Evolutionary conservation across 768 basidiomycete species (phyloP), one percentile per base, ranked within the genome.

Genomic region (Phaeotremella fagi): DNA sequence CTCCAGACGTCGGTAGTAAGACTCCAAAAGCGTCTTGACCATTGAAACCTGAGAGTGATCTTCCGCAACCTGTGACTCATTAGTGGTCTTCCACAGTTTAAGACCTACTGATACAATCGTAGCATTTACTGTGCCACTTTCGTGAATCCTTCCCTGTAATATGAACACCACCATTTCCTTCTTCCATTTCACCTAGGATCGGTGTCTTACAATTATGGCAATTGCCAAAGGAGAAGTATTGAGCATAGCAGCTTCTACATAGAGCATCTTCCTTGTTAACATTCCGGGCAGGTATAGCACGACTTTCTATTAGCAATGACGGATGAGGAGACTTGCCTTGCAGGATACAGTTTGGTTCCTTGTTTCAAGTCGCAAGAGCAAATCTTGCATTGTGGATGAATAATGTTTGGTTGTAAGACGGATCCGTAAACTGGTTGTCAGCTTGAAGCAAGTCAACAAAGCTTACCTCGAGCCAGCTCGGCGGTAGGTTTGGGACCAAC

Each of bases 391-490:
- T 16, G 23, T 2, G 57, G 57, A 43, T 35, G 48, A 3, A 24
- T n/a, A 15, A 48, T 23, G 6, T 23, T n/a, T 5, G 52, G 52
- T 27, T 53, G 38, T 1, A 58, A 24, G 3, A 53, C 20, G 15
- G 24, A 18, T 1, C 52, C 52, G 27, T 58, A 50, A 4, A 58
- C 57, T 54, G n/a, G n/a, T n/a, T 9, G 38, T 49, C 25, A 50
- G 50, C 50, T 11, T 11, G 31, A 3, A 4, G 12, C 38, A 12
- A 16, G 5, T 28, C 16, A 25, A 16, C 25, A 20, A 4, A 2
- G 16, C 55, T 41, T 33, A 57, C 55, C 55, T 48, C 55, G 25
- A 1, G 55, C 55, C 25, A 57, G 27, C 28, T 57, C 55, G 15
- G 44, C 41, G n/a, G 20, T 22, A 12, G 20, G 7, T 20, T 41